Base-by-base conservation (phyloP, 2,329 filamentous ascomycete genomes). In the Fusarium austroafricanum region DNA sequence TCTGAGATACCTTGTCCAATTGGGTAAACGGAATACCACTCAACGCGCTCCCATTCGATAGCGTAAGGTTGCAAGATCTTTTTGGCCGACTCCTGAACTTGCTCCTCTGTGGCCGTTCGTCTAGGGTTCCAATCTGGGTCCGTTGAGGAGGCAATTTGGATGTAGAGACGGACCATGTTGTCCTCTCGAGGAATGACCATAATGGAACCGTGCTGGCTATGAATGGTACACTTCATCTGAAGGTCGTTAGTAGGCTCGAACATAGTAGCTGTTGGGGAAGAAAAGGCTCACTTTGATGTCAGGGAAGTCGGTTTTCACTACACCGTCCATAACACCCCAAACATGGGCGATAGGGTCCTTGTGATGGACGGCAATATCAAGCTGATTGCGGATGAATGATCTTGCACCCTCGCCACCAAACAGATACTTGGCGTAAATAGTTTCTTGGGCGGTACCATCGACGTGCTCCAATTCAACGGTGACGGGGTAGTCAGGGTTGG, bases 1-100 rank as follows among this genome's bases (percentile, higher is more conserved):
- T 90, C 89, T 2, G 90, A 85, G 33, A 92, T 90, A 0, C 91
- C 89, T 76, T 93, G 91, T 10, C 90, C 90, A 64, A 93, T 92
- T 43, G 91, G 90, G 71, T 93, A 93, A 3, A 91, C 90, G 0
- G 91, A 91, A 79, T 88, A 93, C 91, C 90, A 92, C 71, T 91
- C 89, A 2, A 91, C 85, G 9, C 82, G 81, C 65, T 90, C 88
- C 83, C 90, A 92, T 59, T 87, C 84, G 56, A 92, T 89, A 8
- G 80, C 84, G 75, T 92, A 92, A 3, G 90, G 90, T 45, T 86
- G 80, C 23, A 92, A 76, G 15, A 92, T 91, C 57, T 82, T 85
- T 75, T 89, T 89, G 5, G 90, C 90, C 4, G 87, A 86, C 12
- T 83, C 83, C 67, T 92, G 88, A 6, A 92, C 89, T 64, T 90